Evolutionary conservation across 2,329 filamentous ascomycete genomes (phyloP), one percentile per base, ranked within the genome.

Genomic region (Cytospora piceicola): DNA sequence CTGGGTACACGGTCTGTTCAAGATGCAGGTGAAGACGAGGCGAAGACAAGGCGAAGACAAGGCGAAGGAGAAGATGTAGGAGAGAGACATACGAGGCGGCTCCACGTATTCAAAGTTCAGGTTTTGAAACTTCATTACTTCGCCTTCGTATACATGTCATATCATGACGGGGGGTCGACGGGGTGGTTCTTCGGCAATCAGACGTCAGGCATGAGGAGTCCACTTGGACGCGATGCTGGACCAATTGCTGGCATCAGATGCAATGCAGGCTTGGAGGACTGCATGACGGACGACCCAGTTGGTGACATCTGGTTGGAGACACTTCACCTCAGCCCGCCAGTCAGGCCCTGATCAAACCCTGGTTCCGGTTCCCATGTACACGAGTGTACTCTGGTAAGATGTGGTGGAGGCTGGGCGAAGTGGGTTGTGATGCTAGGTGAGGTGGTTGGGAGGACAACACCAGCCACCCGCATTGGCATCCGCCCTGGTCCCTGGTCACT

Each of bases 101-200:
- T 72, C 70, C 67, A 71, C 70, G 63, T 70, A 66, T 51, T 71
- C 68, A 58, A 61, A 62, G 64, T 57, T 62, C 59, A 68, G 61
- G 62, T 69, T 69, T 36, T 70, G 65, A 67, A 68, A 70, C 66
- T 66, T 70, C 71, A 72, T 71, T 39, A n/a, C 63, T 70, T 60
- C 57, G 66, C 57, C 58, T 58, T 66, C 66, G 46, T 58, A 63
- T 36, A 55, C 46, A 49, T 49, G 46, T 49, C 46, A 63, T 63
- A 53, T 55, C 59, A 63, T 63, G 46, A 42, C 17, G 46, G n/a
- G 46, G n/a, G 46, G n/a, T 49, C n/a, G 53, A 57, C 42, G 61
- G 60, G 61, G 53, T 55, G 39, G 30, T 58, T 54, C 56, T 63
- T 39, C 55, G 53, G 61, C 61, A 24, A 57, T 49, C 46, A 49